These are phyloP conservation scores for Suillus decipiens DNA, from an alignment of 768 basidiomycete genomes.

Conservation along the genomic window DNA sequence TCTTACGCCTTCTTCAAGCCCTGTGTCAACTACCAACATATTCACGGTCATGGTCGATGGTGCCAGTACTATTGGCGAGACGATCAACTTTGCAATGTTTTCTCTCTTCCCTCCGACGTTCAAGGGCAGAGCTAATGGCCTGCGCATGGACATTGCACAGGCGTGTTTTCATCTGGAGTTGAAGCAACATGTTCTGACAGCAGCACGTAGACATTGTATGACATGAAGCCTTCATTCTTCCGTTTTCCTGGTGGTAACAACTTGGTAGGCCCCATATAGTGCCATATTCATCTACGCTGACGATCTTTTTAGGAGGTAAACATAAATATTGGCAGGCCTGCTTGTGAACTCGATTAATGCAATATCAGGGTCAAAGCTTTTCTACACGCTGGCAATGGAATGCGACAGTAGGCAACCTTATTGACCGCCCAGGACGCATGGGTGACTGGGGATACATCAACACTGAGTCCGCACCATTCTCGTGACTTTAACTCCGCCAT, in stretches of 20 bases:
- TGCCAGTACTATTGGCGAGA: constrained; percentile 39
- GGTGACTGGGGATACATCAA: constrained; percentile 68
- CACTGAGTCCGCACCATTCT: constrained; percentile 46
- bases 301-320: constrained; percentile 44
- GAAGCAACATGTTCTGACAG: background rate
- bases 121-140: constrained; percentile 58
- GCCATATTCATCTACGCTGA: constrained; percentile 14
- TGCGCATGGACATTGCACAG: constrained; percentile 61
- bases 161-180: constrained; percentile 32
- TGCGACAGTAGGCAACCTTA: constrained; percentile 58
- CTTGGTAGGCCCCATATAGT: constrained; percentile 38
- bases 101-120: constrained; percentile 72
- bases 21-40: constrained; percentile 45
- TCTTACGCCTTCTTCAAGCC: constrained; percentile 44
- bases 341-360: constrained; percentile 12
- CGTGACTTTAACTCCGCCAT: background rate
- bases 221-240: constrained; percentile 61
- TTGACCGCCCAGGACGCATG: constrained; percentile 55
- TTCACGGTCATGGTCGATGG: constrained; percentile 58
- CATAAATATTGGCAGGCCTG: background rate
- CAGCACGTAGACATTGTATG: constrained; percentile 45
- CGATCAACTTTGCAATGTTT: constrained; percentile 59
- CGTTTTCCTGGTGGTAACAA: constrained; percentile 73
- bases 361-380: constrained; percentile 50
- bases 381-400: constrained; percentile 68